phyloP scores from a whole-genome alignment of 352 stramenopile species.

The Phytophthora capsici region DNA sequence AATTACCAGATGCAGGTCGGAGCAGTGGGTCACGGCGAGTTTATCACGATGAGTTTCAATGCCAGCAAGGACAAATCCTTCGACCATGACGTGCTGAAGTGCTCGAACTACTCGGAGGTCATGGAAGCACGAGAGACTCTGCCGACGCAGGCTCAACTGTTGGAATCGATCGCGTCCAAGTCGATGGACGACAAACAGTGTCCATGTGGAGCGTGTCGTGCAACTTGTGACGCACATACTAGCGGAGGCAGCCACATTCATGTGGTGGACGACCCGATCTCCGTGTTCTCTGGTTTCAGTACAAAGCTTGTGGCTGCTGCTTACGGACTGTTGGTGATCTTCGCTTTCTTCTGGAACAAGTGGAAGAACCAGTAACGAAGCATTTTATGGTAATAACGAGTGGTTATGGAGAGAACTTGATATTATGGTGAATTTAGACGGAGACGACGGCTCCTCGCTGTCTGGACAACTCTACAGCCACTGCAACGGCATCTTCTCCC shows the following conservation, averaged over 20 bases:
- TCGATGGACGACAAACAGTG: constrained; percentile 64
- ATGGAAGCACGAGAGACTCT: constrained; percentile 37
- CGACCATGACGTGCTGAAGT: constrained; percentile 66
- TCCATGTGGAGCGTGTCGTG: constrained; percentile 73
- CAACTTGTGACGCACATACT: constrained; percentile 65
- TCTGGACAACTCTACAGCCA: constrained; percentile 37
- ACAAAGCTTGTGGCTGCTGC: constrained; percentile 59
- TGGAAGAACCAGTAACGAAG: constrained; percentile 38
- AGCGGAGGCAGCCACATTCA: constrained; percentile 49
- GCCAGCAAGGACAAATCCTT: constrained; percentile 49
- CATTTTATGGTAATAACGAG: constrained; percentile 8
- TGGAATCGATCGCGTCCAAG: constrained; percentile 70
- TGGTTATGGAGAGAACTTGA: constrained; percentile 2
- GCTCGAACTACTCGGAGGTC: constrained; percentile 83
- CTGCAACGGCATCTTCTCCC: constrained; percentile 49
- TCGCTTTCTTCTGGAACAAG: constrained; percentile 51
- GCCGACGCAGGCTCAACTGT: constrained; percentile 66
- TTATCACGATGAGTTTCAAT: constrained; percentile 81
- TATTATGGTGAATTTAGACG: constrained; percentile 24
- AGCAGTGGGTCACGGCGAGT: constrained; percentile 88
- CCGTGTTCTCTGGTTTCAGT: constrained; percentile 69
- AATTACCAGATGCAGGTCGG: constrained; percentile 92
- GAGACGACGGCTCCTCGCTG: constrained; percentile 43
- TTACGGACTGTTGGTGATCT: constrained; percentile 57
- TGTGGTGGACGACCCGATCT: constrained; percentile 73